A percentile compares a stretch with the other conserved stretches of the same genome.
Conservation (phyloP, 1,284 basidiomycete species). For the Rhodofomes roseus region DNA sequence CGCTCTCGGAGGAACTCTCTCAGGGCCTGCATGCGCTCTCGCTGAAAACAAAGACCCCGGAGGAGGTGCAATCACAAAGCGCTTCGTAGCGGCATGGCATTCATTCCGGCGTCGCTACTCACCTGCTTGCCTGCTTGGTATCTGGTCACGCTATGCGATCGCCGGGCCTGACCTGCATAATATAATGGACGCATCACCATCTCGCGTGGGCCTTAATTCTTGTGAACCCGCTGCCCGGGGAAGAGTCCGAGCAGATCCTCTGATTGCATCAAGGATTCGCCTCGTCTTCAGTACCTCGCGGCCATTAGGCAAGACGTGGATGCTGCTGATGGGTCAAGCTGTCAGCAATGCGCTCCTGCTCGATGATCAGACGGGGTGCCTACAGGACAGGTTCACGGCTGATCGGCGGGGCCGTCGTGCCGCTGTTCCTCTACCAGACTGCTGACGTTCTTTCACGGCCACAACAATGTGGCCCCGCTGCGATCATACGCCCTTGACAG, state of each 20-base stretch:
- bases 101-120: background rate
- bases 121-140: background rate
- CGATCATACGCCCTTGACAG: background rate
- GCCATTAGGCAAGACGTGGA: background rate
- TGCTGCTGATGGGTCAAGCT: background rate
- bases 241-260: background rate
- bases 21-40: slow-evolving; percentile 73
- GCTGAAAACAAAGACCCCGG: slow-evolving; percentile 66
- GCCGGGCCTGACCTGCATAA: background rate
- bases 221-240: background rate
- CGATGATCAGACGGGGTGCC: background rate
- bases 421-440: background rate
- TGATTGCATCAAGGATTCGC: background rate
- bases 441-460: background rate
- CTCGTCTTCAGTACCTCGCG: background rate
- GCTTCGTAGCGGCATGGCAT: background rate
- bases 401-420: background rate
- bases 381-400: background rate
- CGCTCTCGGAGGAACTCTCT: slow-evolving; percentile 63
- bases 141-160: background rate
- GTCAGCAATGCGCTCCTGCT: background rate
- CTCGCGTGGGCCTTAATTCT: background rate
- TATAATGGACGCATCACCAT: background rate
- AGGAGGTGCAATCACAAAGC: slow-evolving; percentile 36
- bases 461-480: background rate